Conservation (phyloP, 768 basidiomycete genomes). For the Lactarius akahatsu region DNA sequence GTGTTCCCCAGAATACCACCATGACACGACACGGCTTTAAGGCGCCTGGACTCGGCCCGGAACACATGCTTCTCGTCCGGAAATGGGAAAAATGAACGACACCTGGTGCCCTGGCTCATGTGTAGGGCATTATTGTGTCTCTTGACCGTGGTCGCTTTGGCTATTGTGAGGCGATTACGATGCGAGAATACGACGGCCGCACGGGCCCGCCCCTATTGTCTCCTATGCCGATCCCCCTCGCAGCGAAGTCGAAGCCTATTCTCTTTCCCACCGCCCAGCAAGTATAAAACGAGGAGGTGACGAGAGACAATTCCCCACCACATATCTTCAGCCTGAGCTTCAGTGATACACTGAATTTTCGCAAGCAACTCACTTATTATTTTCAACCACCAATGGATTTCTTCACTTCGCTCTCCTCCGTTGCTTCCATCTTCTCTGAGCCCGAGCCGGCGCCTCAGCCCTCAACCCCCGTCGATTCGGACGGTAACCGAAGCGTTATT, state of each 20-base stretch:
- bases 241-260: neutral
- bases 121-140: neutral
- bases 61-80: neutral
- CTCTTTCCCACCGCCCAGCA: neutral
- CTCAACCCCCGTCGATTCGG: constrained; percentile 7
- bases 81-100: too few species aligned
- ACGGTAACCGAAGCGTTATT: neutral
- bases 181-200: too few species aligned
- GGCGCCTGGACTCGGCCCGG: too few species aligned
- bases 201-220: neutral
- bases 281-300: neutral
- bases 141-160: neutral
- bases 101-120: neutral
- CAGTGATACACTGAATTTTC: too few species aligned
- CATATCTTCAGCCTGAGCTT: neutral
- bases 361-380: neutral
- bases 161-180: neutral
- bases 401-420: neutral
- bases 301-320: neutral
- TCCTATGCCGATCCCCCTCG: neutral
- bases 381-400: neutral
- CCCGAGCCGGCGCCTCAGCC: constrained; percentile 1
- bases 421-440: constrained; percentile 5
- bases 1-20: too few species aligned
- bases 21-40: neutral